Evolutionary conservation across 78 protist species (phyloP), one percentile per base, ranked within the genome.

Genomic region (Isochrysis galbana): DNA sequence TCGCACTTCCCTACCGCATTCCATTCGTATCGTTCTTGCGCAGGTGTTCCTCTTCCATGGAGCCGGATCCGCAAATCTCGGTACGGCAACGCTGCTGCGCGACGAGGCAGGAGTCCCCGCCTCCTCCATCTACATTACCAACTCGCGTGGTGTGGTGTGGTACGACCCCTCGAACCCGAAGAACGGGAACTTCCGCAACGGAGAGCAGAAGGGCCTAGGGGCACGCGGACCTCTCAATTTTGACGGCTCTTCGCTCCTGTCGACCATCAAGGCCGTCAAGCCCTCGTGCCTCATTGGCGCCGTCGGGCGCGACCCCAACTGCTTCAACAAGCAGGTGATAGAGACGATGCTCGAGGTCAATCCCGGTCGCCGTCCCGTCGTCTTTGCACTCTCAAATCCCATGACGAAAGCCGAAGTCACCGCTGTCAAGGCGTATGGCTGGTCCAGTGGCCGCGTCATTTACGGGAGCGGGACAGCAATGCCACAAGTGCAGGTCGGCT

Each of bases 11-110:
- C n/a, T n/a, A n/a, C n/a, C n/a, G n/a, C n/a, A n/a, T n/a, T n/a
- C n/a, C n/a, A n/a, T n/a, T n/a, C n/a, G n/a, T n/a, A n/a, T n/a
- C n/a, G n/a, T n/a, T n/a, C n/a, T n/a, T n/a, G n/a, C n/a, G n/a
- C 67, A 21, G 67, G 39, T 45, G 46, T 38, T 38, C 46, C 84
- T 74, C 84, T 74, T 74, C 84, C 84, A 74, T 45, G 84, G 84
- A 4, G 84, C 84, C 46, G 84, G 84, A 41, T 38, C 46, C 19
- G 84, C 84, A 1, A 74, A 74, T 45, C 17, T 74, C 29, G 84
- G 84, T 10, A 19, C 67, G 32, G 10, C 67, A 19, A 54, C 32
- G 32, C 67, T 54, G 10, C 19, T 54, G 67, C 32, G 10, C 32
- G 19, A 54, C 67, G 67, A 54, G 39, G 78, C 39, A 21, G 38